Percentiles rank a stretch among this genome's conserved stretches.
Evolutionary conservation across 1,139 yeast species (phyloP).

Genomic region (Wickerhamomyces sp.): DNA sequence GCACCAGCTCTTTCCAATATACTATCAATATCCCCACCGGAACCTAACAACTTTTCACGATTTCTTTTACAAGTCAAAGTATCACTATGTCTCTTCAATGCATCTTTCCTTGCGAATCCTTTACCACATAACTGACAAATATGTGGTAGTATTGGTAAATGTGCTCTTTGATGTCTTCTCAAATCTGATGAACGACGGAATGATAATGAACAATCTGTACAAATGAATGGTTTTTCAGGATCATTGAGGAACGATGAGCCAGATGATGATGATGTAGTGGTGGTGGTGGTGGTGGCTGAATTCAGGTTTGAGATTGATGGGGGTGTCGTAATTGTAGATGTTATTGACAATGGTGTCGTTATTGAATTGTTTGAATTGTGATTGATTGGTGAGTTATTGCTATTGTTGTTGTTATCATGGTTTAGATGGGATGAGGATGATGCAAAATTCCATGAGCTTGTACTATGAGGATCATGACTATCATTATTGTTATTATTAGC

Average conservation of each 20-base stretch:
- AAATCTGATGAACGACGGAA: slow-evolving; percentile 61
- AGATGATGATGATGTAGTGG: background rate
- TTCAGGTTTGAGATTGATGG: background rate
- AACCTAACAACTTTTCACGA: slow-evolving; percentile 40
- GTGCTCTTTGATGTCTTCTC: slow-evolving; percentile 62
- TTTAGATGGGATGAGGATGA: background rate
- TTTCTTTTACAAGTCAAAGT: slow-evolving; percentile 72
- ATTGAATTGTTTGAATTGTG: slow-evolving; percentile 1
- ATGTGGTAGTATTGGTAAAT: slow-evolving; percentile 47
- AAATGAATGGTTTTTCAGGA: slow-evolving; percentile 22
- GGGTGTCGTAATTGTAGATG: slow-evolving; percentile 1
- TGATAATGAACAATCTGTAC: slow-evolving; percentile 42
- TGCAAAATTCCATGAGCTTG: slow-evolving; percentile 1
- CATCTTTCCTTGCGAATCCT: slow-evolving; percentile 80
- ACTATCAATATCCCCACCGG: slow-evolving; percentile 24
- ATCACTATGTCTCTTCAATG: slow-evolving; percentile 66
- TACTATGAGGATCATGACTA: background rate
- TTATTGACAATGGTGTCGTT: slow-evolving; percentile 4
- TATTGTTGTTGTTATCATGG: background rate
- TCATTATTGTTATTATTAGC: background rate
- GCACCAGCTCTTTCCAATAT: background rate
- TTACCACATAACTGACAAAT: slow-evolving; percentile 72
- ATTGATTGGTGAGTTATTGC: background rate
- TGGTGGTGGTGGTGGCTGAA: background rate
- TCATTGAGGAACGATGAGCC: background rate